These are phyloP conservation scores for Stipa capillata DNA, from an alignment of 176 grass and related monocot species.

Conservation along the genomic window DNA sequence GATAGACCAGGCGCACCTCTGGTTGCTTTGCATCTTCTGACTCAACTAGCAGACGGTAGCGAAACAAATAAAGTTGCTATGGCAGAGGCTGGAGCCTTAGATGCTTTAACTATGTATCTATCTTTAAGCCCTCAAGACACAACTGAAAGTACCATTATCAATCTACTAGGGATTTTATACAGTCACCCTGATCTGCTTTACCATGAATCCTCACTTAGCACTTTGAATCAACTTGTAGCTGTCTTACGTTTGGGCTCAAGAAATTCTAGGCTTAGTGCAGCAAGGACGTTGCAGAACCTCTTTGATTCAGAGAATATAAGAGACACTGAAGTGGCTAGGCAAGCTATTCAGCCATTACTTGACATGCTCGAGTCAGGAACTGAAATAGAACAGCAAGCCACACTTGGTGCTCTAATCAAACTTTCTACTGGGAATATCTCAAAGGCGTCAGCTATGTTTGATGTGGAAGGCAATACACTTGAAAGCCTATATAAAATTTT, in stretches of 20 bases:
- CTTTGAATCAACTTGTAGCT: constrained; percentile 89
- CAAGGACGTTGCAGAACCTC: constrained; percentile 77
- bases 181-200: constrained; percentile 73
- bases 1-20: constrained; percentile 92
- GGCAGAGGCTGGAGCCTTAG: constrained; percentile 85
- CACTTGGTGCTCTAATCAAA: constrained; percentile 78
- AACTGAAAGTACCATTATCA: constrained; percentile 81
- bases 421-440: constrained; percentile 68
- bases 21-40: constrained; percentile 83
- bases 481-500: constrained; percentile 91
- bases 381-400: constrained; percentile 87
- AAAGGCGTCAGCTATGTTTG: constrained; percentile 76
- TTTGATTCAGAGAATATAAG: constrained; percentile 89
- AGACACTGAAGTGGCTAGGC: constrained; percentile 86
- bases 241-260: constrained; percentile 85
- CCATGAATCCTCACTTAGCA: constrained; percentile 79
- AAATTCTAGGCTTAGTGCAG: constrained; percentile 85
- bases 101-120: constrained; percentile 90
- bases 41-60: constrained; percentile 59
- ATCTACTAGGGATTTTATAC: constrained; percentile 79
- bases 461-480: constrained; percentile 72
- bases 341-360: constrained; percentile 88
- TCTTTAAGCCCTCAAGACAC: constrained; percentile 95
- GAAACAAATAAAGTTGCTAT: constrained; percentile 79
- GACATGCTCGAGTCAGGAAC: constrained; percentile 92